Evolutionary conservation across 2,329 filamentous ascomycete genomes (phyloP).

Genomic region (Hymenotorrendiella dingleyae): DNA sequence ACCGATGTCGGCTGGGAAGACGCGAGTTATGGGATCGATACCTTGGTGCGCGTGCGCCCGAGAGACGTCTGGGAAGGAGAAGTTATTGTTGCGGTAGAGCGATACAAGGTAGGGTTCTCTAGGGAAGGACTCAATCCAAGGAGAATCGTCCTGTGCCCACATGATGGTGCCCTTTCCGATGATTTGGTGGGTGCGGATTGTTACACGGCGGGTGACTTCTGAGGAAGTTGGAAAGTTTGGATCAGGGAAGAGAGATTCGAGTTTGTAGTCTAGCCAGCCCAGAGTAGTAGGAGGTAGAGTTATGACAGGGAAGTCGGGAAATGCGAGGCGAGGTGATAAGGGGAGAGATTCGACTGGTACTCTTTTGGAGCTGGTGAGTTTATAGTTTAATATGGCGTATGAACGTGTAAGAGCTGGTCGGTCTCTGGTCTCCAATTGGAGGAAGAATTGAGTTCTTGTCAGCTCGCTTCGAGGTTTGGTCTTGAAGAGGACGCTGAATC

Average conservation of each 20-base stretch:
- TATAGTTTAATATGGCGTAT: constrained; percentile 1
- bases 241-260: not conserved
- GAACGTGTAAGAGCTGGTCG: not conserved
- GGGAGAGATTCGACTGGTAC: not conserved
- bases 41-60: constrained; percentile 37
- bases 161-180: constrained; percentile 20
- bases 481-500: constrained; percentile 42
- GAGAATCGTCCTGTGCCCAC: constrained; percentile 30
- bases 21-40: constrained; percentile 36
- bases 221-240: constrained; percentile 22
- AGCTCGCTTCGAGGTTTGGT: constrained; percentile 33
- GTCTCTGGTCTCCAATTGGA: constrained; percentile 1
- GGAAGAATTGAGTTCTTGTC: not conserved
- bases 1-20: constrained; percentile 40
- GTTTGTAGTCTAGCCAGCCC: not conserved
- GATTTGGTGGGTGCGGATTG: constrained; percentile 29
- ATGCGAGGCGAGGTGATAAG: not conserved
- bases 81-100: constrained; percentile 36
- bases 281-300: not conserved
- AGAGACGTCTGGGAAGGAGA: constrained; percentile 36
- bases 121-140: constrained; percentile 31
- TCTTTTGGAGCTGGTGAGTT: not conserved
- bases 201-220: constrained; percentile 34
- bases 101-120: constrained; percentile 39
- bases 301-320: not conserved